Base-by-base conservation (phyloP, 257 asterid species). In the Solanum sejunctum region DNA sequence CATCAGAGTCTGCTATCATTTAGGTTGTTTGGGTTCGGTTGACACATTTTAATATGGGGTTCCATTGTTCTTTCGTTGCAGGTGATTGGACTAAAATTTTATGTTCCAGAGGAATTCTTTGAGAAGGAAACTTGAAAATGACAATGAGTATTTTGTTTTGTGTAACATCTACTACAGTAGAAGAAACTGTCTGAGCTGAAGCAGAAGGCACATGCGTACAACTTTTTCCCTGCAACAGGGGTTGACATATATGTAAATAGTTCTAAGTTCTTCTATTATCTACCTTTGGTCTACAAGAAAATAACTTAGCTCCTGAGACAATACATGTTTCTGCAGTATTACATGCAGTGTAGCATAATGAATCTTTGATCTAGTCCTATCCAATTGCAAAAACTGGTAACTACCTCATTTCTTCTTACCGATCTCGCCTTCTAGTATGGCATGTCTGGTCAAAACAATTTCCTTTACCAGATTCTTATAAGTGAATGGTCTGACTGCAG, bases 401-500 rank as follows among this genome's bases (percentile, higher is more conserved):
- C 6, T 13, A 1, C 16, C 16, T 89, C 88, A 90, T 83, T 90
- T 92, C 89, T 89, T 92, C 18, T 45, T 52, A 61, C 92, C 93
- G 86, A 94, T 92, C 84, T 94, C 98, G 28, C 98, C 98, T 84
- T 96, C 99, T 54, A 94, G 15, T 77, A 96, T 90, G 3, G 94
- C 98, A 89, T 96, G 99, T 69, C 99, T 93, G 10, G 91, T 87
- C 36, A 96, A 88, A 64, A 93, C 98, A 67, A 95, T 96, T 91
- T 96, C 98, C 93, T 96, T 96, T 12, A 95, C 94, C 85, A 96
- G 95, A 86, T 95, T 95, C 86, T 92, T 89, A 55, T 96, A 96
- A 36, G 93, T 93, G 87, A 96, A 96, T 36, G 97, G 99, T 64
- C 99, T 89, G 54, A 96, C 97, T 11, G 98, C 98, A 23, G 98